These are phyloP conservation scores for Colletotrichum musae DNA, from an alignment of 2,329 filamentous ascomycete species.

Conservation along the genomic window DNA sequence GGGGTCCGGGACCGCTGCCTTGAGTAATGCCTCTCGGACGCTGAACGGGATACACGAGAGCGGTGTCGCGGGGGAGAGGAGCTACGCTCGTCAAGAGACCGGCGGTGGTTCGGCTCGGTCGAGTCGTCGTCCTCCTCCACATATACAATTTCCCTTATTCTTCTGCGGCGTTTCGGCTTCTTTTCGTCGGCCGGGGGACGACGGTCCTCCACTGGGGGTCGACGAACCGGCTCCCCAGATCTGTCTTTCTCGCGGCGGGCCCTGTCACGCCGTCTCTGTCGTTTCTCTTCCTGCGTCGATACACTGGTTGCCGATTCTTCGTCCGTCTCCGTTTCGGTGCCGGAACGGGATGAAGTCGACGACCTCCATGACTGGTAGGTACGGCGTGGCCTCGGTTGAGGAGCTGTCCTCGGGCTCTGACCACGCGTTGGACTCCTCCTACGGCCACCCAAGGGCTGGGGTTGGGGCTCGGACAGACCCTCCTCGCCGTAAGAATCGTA, in stretches of 20 bases:
- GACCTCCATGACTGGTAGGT: constrained; percentile 50
- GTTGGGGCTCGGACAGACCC: constrained; percentile 8
- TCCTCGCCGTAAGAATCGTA: constrained; percentile 27
- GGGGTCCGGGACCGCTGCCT: constrained; percentile 31
- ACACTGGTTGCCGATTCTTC: constrained; percentile 55
- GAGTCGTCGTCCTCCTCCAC: constrained; percentile 36
- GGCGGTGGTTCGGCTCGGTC: constrained; percentile 21
- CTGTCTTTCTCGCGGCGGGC: constrained; percentile 25
- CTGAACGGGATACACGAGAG: constrained; percentile 37
- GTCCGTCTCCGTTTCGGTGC: constrained; percentile 54
- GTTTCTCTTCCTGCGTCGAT: constrained; percentile 51
- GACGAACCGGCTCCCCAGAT: constrained; percentile 8
- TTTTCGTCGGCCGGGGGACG: constrained; percentile 41
- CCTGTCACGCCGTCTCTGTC: constrained; percentile 40
- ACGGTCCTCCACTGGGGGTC: constrained; percentile 32
- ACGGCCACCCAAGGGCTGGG: constrained; percentile 44
- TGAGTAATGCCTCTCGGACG: constrained; percentile 34
- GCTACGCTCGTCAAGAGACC: constrained; percentile 27
- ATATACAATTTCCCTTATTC: constrained; percentile 34
- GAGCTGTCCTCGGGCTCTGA: constrained; percentile 53
- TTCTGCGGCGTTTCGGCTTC: constrained; percentile 28
- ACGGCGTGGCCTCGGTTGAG: constrained; percentile 53
- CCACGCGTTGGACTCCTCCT: constrained; percentile 48
- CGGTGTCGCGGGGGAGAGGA: constrained; percentile 32
- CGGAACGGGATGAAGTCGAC: constrained; percentile 48